These are phyloP conservation scores for Xylaria palmicola DNA, from an alignment of 495 filamentous ascomycete genomes.

Conservation along the genomic window DNA sequence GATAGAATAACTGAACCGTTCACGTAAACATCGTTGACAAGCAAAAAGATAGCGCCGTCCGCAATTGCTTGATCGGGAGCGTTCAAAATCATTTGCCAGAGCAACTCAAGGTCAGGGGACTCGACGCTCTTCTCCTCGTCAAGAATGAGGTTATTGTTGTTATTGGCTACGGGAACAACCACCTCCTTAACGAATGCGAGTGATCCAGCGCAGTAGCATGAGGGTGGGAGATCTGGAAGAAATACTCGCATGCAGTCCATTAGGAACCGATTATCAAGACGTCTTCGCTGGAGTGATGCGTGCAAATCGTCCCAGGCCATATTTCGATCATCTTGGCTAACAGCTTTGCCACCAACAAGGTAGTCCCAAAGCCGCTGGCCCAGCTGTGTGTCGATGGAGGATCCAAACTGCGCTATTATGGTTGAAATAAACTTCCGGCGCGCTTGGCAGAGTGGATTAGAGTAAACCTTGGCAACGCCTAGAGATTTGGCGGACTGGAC, in stretches of 20 bases:
- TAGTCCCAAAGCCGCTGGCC: conserved; percentile 65
- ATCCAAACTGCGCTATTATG: conserved; percentile 58
- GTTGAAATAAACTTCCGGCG: conserved; percentile 58
- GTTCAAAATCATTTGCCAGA: conserved; percentile 81
- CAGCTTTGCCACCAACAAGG: conserved; percentile 60
- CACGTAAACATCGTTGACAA: conserved; percentile 72
- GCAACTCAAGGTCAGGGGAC: conserved; percentile 65
- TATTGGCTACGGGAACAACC: conserved; percentile 41
- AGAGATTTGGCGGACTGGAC: conserved; percentile 32
- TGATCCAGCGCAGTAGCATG: conserved; percentile 63
- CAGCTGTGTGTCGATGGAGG: conserved; percentile 59
- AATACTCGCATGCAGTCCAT: conserved; percentile 64
- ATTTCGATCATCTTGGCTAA: conserved; percentile 56
- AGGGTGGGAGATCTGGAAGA: conserved; percentile 61
- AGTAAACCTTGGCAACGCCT: conserved; percentile 40
- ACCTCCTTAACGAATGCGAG: conserved; percentile 61
- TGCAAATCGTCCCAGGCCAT: conserved; percentile 66
- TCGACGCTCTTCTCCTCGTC: conserved; percentile 39
- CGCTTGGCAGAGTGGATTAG: conserved; percentile 39
- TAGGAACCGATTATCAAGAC: conserved; percentile 60
- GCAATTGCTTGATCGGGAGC: conserved; percentile 70
- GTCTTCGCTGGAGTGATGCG: conserved; percentile 44
- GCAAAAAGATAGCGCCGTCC: conserved; percentile 60
- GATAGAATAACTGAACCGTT: conserved; percentile 46
- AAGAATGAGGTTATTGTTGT: conserved; percentile 37